Evolutionary conservation across 116 monocot genomes (phyloP), one percentile per base, ranked within the genome.

Genomic region (Dioscorea cayenensis): DNA sequence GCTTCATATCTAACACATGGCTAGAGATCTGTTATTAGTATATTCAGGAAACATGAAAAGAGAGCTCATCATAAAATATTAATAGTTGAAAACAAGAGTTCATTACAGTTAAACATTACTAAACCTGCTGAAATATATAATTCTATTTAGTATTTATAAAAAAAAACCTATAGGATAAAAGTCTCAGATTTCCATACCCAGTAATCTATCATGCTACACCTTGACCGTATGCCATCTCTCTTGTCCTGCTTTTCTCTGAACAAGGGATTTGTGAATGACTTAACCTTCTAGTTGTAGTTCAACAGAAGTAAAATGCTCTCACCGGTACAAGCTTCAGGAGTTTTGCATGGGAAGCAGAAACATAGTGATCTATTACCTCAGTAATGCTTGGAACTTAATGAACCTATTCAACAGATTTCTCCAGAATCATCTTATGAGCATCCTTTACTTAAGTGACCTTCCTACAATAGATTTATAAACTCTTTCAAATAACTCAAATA

Each of bases 261-360:
- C 3, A 37, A 37, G 37, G 5, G 7, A 37, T 37, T 37, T 37
- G 37, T 37, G 7, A 37, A 37, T 37, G 37, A n/a, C n/a, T n/a
- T 19, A 55, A 14, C 8, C 2, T 43, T 43, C 43, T 43, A 11
- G 43, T 4, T 55, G 2, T 14, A 55, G 18, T 17, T 55, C 16
- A 55, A 55, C 14, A 7, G 36, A 60, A n/a, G 51, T 38, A 22
- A 9, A 76, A 36, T 69, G n/a, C 0, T 49, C 76, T 80, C 79
- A 94, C 94, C 84, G 86, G 84, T 19, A 94, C 88, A 72, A 94
- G 94, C 65, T 88, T 94, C 65, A 72, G 25, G 70, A 94, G 69
- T 70, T 94, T 94, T 29, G 84, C 73, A 49, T 67, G 76, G 28
- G 84, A 88, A 67, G 68, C n/a, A 4, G 88, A 73, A 22, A 94